Evolutionary conservation across 1,284 basidiomycete species (phyloP), one percentile per base, ranked within the genome.

Genomic region (Ceratobasidium sp.): DNA sequence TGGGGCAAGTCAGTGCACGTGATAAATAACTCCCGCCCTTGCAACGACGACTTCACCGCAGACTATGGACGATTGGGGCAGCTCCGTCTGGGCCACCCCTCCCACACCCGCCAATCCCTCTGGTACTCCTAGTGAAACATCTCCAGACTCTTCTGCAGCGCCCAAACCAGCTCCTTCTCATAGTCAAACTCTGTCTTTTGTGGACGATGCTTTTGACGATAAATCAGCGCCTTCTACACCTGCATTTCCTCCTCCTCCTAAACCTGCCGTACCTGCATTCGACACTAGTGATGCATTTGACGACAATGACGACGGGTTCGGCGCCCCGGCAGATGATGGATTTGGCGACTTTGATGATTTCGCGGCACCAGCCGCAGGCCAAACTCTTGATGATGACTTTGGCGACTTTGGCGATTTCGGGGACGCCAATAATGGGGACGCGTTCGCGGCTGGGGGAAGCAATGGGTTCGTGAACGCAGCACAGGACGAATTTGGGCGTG

Each of bases 361-460:
- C 75, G 77, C 67, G 50, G 76, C 75, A 46, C 75, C 69, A 43
- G 77, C 55, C 6, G 28, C 64, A 14, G 64, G 64, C 44, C 64
- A 67, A 32, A 28, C 52, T 30, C 77, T 75, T n/a, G 80, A 80
- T 66, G 81, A 82, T 70, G 82, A 78, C 16, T 82, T 82, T 75
- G 82, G 81, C 9, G 83, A 95, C 78, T 96, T 96, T 83, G 94
- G 91, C 18, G 92, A 93, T 77, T 94, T 94, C 80, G 92, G 88
- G 71, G 93, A 93, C 57, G 83, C 82, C 62, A 80, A 78, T 50
- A 80, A 80, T 75, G 88, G 84, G 16, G 85, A 85, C 21, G 76
- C 78, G 9, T 84, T 88, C 77, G 83, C 80, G 23, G 44, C 61
- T 21, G 54, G 43, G 43, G 28, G 30, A 52, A 58, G 38, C 35